Evolutionary conservation across 257 asterid genomes (phyloP), one percentile per base, ranked within the genome.

Genomic region (Catharanthus roseus): DNA sequence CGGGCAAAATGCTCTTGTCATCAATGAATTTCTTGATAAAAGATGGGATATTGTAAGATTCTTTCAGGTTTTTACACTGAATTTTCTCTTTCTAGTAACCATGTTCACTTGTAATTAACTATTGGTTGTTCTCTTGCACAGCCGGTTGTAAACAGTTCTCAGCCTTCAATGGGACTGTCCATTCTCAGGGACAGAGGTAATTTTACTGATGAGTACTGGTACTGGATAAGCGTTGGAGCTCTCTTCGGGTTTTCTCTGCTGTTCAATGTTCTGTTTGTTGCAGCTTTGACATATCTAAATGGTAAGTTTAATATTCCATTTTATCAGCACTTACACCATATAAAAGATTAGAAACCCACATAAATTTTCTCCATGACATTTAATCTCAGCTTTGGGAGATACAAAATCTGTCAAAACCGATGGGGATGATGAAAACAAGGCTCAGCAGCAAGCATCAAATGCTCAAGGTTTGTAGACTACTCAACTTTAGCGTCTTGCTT

Each of bases 1-100:
- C 38, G 98, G 96, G 61, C 96, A 92, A 65, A 92, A 92, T 66
- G 98, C 98, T 21, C 81, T 92, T 36, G 93, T 93, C 78, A 86
- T 90, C 23, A 90, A 90, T 8, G 98, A 92, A 77, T 92, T 92
- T 77, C 89, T 92, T 6, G 69, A 79, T 36, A 86, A 86, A 24
- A 86, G 96, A 86, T 92, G 98, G 98, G 85, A 89, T 74, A 44
- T 85, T 47, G 96, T 90, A 81, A 82, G 90, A 68, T 63, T 38
- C 12, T 54, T 51, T 62, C 12, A 42, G 7, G 49, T 9, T 31
- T 21, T 65, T 6, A 29, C 38, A 10, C 8, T 7, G 23, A 4
- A 36, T 64, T 19, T 65, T 5, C 10, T 6, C 10, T 21, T 36
- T 29, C 19, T n/a, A 36, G 19, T 58, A 28, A 2, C 69, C 3